Percentiles rank a stretch among this genome's conserved stretches.
Evolutionary conservation across 495 filamentous ascomycete species (phyloP).

Genomic region (Baudoinia panamericana): DNA sequence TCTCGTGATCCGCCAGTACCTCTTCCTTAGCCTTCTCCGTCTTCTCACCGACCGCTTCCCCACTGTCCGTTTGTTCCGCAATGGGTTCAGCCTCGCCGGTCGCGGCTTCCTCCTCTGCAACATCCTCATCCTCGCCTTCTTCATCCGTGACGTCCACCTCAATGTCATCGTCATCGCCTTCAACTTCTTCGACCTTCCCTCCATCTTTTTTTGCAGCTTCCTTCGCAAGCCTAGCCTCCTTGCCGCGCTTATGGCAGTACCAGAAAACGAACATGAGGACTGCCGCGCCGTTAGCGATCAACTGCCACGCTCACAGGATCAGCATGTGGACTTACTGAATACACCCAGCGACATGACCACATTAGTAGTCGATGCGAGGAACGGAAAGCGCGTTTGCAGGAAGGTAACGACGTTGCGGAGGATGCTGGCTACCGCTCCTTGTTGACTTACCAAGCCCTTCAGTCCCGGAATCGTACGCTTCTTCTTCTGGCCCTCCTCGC

Average conservation of each 20-base stretch:
- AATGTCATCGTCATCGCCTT: slow-evolving; percentile 6
- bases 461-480: slow-evolving; percentile 41
- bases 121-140: slow-evolving; percentile 13
- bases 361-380: slow-evolving; percentile 68
- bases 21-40: background rate
- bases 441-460: slow-evolving; percentile 71
- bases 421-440: slow-evolving; percentile 68
- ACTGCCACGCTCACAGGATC: background rate
- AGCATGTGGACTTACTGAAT: slow-evolving; percentile 47
- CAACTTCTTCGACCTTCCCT: background rate
- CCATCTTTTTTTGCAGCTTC: slow-evolving; percentile 12
- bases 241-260: slow-evolving; percentile 93
- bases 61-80: background rate
- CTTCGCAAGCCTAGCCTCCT: slow-evolving; percentile 56
- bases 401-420: slow-evolving; percentile 76
- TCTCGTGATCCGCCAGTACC: no score
- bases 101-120: background rate
- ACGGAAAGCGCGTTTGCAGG: slow-evolving; percentile 69
- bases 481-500: slow-evolving; percentile 36
- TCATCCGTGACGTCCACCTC: slow-evolving; percentile 12
- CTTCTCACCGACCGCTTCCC: slow-evolving; percentile 1
- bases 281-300: slow-evolving; percentile 24
- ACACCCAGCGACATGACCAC: slow-evolving; percentile 74
- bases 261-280: slow-evolving; percentile 84
- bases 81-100: slow-evolving; percentile 1